Evolutionary conservation across 1,284 basidiomycete genomes (phyloP).

Genomic region (Cryptococcus hybrid): DNA sequence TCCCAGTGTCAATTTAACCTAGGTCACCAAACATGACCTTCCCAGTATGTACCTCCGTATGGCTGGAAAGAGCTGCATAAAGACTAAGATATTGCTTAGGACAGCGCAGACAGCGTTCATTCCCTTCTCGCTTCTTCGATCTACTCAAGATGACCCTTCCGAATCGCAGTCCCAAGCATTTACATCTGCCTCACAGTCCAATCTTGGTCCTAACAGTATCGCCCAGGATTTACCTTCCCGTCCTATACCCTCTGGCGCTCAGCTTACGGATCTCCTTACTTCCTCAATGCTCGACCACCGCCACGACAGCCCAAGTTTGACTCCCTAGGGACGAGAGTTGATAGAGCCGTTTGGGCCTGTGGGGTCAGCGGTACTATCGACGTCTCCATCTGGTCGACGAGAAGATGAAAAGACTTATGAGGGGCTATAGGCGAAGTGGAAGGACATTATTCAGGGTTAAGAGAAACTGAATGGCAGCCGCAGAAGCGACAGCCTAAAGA

Average conservation of each 20-base stretch:
- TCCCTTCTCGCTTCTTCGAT: conserved; percentile 36
- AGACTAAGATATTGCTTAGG: neutral
- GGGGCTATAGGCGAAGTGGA: neutral
- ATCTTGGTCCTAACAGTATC: too few relatives aligned
- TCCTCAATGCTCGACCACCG: conserved; percentile 18
- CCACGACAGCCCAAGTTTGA: conserved; percentile 60
- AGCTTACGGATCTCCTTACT: conserved; percentile 31
- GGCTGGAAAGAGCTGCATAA: too few relatives aligned
- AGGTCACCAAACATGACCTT: conserved; percentile 18
- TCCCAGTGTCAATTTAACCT: too few relatives aligned
- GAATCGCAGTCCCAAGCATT: neutral
- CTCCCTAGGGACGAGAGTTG: conserved; percentile 6
- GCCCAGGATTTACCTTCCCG: neutral
- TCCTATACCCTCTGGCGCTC: conserved; percentile 21
- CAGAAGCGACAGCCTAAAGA: conserved; percentile 5
- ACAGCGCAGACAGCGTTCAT: conserved; percentile 21
- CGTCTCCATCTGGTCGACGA: neutral
- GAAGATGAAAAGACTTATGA: neutral
- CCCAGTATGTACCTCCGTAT: conserved; percentile 27
- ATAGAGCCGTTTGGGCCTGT: conserved; percentile 43
- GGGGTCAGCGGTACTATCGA: conserved; percentile 9
- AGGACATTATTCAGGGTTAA: neutral
- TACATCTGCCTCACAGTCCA: conserved; percentile 1
- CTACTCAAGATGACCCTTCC: conserved; percentile 25
- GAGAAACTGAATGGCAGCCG: neutral